Base-by-base conservation (phyloP, 148 eudicot species). In the Camellia japonica region DNA sequence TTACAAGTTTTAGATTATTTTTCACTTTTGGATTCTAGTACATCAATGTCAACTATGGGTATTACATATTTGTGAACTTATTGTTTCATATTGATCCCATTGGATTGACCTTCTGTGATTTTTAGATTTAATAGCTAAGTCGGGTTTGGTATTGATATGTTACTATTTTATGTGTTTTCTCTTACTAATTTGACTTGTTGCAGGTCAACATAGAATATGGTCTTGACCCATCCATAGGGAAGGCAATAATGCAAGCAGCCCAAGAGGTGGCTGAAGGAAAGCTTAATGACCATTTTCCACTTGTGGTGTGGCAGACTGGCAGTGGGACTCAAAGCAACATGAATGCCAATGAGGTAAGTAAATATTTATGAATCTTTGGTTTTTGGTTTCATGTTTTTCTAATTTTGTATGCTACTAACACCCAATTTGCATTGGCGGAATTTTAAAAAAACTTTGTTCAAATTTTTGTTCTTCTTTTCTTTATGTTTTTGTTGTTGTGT, bases 281-380 rank as follows among this genome's bases (percentile, higher is more conserved):
- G 86, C 75, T 93, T 65, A 93, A 89, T 77, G 95, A 96, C 72
- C 99, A 96, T 86, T 96, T 96, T 76, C 98, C 97, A 0, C 86
- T 95, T 79, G 98, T 95, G 44, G 94, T 96, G 52, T 96, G 99
- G 99, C 99, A 96, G 86, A 96, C 99, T 79, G 99, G 98, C 38
- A 96, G 99, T 82, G 99, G 99, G 62, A 96, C 99, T 59, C 99
- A 96, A 84, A 96, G 98, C 80, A 96, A 96, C 86, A 93, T 96
- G 98, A 96, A 96, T 85, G 98, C 99, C 68, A 96, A 96, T 83
- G 99, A 95, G 99, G 99, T 93, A 76, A 38, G 80, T 69, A 82
- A 66, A 74, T 73, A 43, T 62, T 55, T 46, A 42, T 60, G 51
- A 58, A 75, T 64, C 47, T 82, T 8, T 65, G 71, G 44, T 38